Conservation (phyloP, 768 basidiomycete species). For the Leccinum imitatum region DNA sequence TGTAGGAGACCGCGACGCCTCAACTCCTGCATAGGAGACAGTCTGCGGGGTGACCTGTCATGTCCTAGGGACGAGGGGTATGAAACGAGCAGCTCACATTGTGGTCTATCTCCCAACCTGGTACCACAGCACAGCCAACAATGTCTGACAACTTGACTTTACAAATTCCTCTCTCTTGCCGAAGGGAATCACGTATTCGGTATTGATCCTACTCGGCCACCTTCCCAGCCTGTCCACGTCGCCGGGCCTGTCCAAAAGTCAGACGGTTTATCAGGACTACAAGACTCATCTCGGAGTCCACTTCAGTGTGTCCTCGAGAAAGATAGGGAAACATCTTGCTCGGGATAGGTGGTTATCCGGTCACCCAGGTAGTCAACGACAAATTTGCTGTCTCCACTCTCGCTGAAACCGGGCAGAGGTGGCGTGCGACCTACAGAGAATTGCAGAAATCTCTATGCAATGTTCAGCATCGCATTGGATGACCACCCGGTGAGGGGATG, state of each 20-base stretch:
- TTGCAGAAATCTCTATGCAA: background rate
- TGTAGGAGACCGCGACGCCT: no score
- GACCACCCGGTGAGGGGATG: background rate
- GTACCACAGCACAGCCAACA: background rate
- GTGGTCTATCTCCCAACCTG: background rate
- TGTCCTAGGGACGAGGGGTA: background rate
- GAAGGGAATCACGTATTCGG: background rate
- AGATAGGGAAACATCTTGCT: background rate
- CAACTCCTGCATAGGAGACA: no score
- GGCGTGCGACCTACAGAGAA: conserved; percentile 1
- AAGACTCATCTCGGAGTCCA: background rate
- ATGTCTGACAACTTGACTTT: background rate
- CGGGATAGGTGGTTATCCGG: background rate
- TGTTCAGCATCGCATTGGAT: background rate
- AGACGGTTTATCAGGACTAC: background rate
- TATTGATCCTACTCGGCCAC: background rate
- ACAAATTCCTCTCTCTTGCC: background rate
- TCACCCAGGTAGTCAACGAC: background rate
- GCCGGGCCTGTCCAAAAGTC: background rate
- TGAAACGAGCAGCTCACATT: background rate
- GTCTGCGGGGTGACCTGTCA: no score
- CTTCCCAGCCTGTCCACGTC: background rate
- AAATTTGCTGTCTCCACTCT: background rate
- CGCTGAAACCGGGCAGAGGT: background rate
- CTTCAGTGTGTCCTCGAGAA: background rate